Base-by-base conservation (phyloP, 2,329 filamentous ascomycete species). In the Neonectria neomacrospora region DNA sequence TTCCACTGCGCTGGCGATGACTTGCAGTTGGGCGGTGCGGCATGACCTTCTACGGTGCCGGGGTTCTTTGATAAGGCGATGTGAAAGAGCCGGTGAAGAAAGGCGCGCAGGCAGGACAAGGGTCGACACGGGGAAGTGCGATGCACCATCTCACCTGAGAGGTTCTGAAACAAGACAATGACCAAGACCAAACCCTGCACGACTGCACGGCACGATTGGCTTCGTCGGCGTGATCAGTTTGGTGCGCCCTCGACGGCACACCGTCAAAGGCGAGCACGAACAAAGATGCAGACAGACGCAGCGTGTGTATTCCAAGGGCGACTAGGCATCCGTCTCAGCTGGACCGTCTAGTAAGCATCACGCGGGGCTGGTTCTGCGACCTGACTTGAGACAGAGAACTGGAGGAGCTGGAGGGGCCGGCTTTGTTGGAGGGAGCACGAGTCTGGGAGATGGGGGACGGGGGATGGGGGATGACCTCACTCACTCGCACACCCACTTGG, bases 1-100 rank as follows among this genome's bases (percentile, higher is more conserved):
- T 37, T 58, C 26, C 56, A 63, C 3, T 60, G 61, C 61, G 34
- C 55, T 41, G 48, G 18, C 53, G 47, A 63, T 59, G 61, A 59
- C 61, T 63, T 63, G 54, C 61, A 59, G 50, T n/a, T 50, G 54
- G 18, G 26, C 16, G 30, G 26, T 50, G 58, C 58, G 39, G 45
- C 53, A 45, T 61, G 58, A 39, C 58, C 45, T 55, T 55, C 30
- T 23, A 55, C 22, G 54, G 7, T n/a, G 12, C 28, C 3, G 12
- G 53, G 22, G 10, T 37, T 58, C 32, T 37, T 53, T 41, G 56
- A 59, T 59, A 59, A 59, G 48, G 48, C 34, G 39, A 53, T 44
- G 47, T 20, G 47, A 6, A 18, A 20, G 39, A 45, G 28, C 20
- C 20, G 41, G 47, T 28, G 41, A 59, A 47, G 48, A 59, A 22